These are phyloP conservation scores for Aspergillus homomorphus DNA, from an alignment of 495 filamentous ascomycete genomes.

Conservation along the genomic window DNA sequence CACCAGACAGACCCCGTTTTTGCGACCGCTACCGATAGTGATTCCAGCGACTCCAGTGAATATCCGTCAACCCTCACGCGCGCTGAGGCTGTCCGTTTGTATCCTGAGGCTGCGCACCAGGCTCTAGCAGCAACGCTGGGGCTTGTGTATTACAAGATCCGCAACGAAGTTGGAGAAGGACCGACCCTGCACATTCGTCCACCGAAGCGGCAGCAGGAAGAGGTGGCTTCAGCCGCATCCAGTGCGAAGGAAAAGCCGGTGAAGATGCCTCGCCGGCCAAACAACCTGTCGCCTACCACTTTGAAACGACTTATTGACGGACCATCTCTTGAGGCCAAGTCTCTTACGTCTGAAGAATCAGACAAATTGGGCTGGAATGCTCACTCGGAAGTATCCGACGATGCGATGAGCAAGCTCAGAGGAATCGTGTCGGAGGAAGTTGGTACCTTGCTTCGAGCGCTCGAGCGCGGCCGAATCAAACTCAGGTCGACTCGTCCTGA, in stretches of 20 bases:
- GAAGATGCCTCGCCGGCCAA: constrained; percentile 36
- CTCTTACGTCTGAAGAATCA: constrained; percentile 34
- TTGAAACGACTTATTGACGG: constrained; percentile 35
- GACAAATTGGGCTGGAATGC: constrained; percentile 42
- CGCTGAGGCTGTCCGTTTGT: constrained; percentile 33
- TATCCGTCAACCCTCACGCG: constrained; percentile 29
- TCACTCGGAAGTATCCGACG: constrained; percentile 38
- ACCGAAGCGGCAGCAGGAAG: constrained; percentile 39
- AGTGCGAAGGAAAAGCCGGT: constrained; percentile 36
- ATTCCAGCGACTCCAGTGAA: constrained; percentile 41
- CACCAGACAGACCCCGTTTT: constrained; percentile 28
- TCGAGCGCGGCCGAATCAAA: constrained; percentile 37
- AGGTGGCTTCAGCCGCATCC: constrained; percentile 29
- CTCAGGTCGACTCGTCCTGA: constrained; percentile 35
- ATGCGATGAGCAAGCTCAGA: constrained; percentile 38
- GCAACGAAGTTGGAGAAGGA: constrained; percentile 40
- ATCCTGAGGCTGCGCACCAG: constrained; percentile 41
- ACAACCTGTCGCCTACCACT: constrained; percentile 32
- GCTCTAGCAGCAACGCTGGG: constrained; percentile 41
- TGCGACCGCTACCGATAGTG: constrained; percentile 26
- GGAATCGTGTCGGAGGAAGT: constrained; percentile 40
- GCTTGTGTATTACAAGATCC: constrained; percentile 43
- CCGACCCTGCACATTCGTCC: constrained; percentile 29
- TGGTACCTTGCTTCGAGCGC: constrained; percentile 32
- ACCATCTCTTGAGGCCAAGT: constrained; percentile 38